Base-by-base conservation (phyloP, 2,329 filamentous ascomycete genomes). In the Seiridium unicorne region DNA sequence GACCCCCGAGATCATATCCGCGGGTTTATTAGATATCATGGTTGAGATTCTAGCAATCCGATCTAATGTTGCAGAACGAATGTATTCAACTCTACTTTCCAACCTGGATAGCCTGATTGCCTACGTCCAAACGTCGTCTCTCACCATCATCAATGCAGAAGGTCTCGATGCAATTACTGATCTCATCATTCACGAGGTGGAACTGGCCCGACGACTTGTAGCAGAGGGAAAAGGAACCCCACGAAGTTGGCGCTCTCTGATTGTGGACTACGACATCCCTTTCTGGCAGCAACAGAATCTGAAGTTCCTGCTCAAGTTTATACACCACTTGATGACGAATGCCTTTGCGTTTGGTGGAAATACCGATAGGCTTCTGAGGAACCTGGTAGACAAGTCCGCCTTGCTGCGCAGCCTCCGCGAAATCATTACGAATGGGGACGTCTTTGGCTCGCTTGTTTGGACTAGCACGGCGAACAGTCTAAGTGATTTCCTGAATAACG, bases 401-500 rank as follows among this genome's bases (percentile, higher is more conserved):
- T 81, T 99, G 51, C 82, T 99, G 51, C 84, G 81, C 31, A 92
- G 91, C 60, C 82, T 99, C 55, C 88, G 91, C 58, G 83, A 88
- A 44, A 91, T 99, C 51, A 90, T 97, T 64, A 87, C 89, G 64
- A 90, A 96, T 68, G 89, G 91, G 44, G 81, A 81, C 57, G 81
- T 88, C 44, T 99, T 93, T 72, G 95, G 95, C 10, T 95, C 94
- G 2, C 89, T 95, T 61, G 92, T 98, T 4, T 99, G 95, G 95
- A 97, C 93, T 54, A 93, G 93, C 72, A 90, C 93, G 5, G 92
- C 97, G 63, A 93, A 89, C 58, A 94, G 97, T 60, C 80, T 99
- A 55, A 95, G 92, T 70, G 94, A 92, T 68, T 99, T 99, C 74
- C 96, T 99, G 68, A 96, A 99, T 76, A 97, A 98, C 71, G 95